Conservation (phyloP, 108 stramenopile genomes). For the Cyclotella atomus region DNA sequence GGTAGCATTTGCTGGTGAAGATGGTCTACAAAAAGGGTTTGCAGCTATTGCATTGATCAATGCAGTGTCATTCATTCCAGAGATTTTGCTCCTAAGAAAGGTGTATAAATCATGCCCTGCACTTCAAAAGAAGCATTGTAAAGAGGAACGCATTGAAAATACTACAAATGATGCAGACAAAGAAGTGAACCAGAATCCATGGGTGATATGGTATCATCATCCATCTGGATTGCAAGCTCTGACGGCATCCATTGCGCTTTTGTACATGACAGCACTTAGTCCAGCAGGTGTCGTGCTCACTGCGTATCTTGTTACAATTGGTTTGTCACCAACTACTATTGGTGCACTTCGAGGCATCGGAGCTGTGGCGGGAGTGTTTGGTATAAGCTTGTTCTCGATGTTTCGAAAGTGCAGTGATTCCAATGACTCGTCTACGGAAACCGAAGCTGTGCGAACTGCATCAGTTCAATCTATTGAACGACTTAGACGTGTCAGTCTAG, state of each 20-base stretch:
- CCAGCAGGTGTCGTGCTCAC: conserved; percentile 44
- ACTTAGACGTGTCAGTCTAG: conserved; percentile 22
- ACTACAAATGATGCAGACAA: neutral
- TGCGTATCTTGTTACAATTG: conserved; percentile 33
- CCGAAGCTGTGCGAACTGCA: neutral
- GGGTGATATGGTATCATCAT: conserved; percentile 25
- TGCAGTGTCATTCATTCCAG: conserved; percentile 30
- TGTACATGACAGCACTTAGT: conserved; percentile 40
- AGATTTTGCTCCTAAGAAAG: conserved; percentile 15
- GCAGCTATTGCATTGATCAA: conserved; percentile 23
- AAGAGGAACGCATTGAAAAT: neutral
- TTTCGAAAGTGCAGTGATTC: conserved; percentile 1
- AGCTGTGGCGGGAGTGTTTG: conserved; percentile 27
- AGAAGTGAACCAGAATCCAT: conserved; percentile 9
- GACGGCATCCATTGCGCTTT: conserved; percentile 24
- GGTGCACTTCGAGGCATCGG: conserved; percentile 32
- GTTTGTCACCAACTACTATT: conserved; percentile 21
- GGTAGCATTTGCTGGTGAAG: conserved; percentile 3
- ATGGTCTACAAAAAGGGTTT: conserved; percentile 25
- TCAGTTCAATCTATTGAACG: conserved; percentile 20
- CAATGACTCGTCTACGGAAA: neutral
- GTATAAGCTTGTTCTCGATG: conserved; percentile 30
- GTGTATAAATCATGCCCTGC: conserved; percentile 28
- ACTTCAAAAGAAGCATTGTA: neutral
- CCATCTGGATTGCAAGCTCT: conserved; percentile 36